These are phyloP conservation scores for Dryadomyces sulphureus DNA, from an alignment of 2,329 filamentous ascomycete species.

Conservation along the genomic window DNA sequence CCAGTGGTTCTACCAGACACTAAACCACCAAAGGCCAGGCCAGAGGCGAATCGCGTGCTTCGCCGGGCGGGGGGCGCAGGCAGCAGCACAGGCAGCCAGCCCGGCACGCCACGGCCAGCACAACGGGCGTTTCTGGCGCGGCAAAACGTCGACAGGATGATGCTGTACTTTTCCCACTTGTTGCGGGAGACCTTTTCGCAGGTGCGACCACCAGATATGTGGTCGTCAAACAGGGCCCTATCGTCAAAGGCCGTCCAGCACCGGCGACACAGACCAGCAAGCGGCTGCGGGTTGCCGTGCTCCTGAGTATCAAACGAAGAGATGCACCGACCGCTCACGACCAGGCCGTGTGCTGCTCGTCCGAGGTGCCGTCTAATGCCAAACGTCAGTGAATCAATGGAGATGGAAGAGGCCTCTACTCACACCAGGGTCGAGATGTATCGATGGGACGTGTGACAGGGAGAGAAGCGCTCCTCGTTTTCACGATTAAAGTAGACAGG, in stretches of 20 bases:
- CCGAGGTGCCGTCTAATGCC: constrained; percentile 17
- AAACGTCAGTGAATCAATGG: background rate
- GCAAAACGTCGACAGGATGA: constrained; percentile 14
- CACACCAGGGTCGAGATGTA: constrained; percentile 21
- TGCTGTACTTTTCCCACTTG: constrained; percentile 17
- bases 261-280: constrained; percentile 17
- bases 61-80: too few species aligned
- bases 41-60: too few species aligned
- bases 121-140: too few species aligned
- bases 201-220: constrained; percentile 8
- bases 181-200: constrained; percentile 16
- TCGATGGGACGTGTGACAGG: constrained; percentile 18
- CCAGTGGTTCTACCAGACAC: too few species aligned
- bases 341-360: constrained; percentile 17
- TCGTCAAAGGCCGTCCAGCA: constrained; percentile 18
- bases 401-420: constrained; percentile 6
- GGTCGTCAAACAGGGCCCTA: constrained; percentile 13
- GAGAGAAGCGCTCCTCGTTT: constrained; percentile 15
- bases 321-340: constrained; percentile 11
- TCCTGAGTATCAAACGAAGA: constrained; percentile 17
- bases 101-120: too few species aligned
- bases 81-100: too few species aligned
- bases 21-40: too few species aligned
- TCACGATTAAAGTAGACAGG: constrained; percentile 13
- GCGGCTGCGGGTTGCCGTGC: constrained; percentile 13